Evolutionary conservation across 2,329 filamentous ascomycete species (phyloP).

Genomic region (Colletotrichum viniferum): DNA sequence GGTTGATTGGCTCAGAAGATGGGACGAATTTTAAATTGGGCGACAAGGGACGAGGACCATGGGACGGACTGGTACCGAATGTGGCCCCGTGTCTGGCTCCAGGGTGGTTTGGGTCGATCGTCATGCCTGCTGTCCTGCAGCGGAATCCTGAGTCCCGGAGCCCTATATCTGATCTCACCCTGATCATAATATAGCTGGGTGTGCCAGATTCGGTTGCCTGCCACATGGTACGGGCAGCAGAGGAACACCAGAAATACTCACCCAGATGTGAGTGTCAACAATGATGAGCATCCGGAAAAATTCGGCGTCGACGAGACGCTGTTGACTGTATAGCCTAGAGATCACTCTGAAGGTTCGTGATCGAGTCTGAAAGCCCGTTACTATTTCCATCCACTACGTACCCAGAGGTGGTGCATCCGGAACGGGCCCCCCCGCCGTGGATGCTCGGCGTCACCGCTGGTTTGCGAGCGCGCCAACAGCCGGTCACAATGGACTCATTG

Average conservation of each 20-base stretch:
- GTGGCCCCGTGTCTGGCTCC: constrained; percentile 4
- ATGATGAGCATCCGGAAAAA: neutral
- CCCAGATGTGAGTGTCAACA: neutral
- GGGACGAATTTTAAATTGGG: constrained; percentile 21
- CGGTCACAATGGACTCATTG: neutral
- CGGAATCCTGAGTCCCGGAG: constrained; percentile 15
- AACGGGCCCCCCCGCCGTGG: constrained; percentile 6
- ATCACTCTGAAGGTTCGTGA: neutral
- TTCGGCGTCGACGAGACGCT: neutral
- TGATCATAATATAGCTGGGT: constrained; percentile 8
- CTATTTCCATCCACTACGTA: neutral
- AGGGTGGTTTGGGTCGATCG: constrained; percentile 19
- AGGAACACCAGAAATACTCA: neutral
- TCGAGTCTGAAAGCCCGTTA: neutral
- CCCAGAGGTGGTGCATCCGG: constrained; percentile 2
- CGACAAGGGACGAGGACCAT: neutral
- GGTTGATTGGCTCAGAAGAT: constrained; percentile 17
- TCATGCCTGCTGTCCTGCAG: constrained; percentile 22
- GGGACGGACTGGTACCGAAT: constrained; percentile 12
- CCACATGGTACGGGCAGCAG: neutral
- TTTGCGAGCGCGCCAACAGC: neutral
- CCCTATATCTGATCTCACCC: constrained; percentile 21
- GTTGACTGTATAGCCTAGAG: neutral
- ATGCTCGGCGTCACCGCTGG: constrained; percentile 3
- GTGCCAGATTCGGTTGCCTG: neutral